These are phyloP conservation scores for Neurospora sp. DNA, from an alignment of 495 filamentous ascomycete species.

Conservation along the genomic window DNA sequence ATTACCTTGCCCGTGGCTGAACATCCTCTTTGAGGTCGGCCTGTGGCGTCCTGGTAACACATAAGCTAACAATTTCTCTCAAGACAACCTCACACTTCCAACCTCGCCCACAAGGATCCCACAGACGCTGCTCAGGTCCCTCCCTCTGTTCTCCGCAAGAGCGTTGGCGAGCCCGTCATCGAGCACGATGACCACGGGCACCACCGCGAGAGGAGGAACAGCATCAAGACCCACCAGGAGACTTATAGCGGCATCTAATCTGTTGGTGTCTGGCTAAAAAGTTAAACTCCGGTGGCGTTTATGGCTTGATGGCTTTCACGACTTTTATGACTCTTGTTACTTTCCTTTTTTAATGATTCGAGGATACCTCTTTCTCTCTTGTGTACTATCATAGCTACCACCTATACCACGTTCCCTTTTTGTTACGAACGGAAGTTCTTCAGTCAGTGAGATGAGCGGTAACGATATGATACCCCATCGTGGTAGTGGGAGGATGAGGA, in stretches of 20 bases:
- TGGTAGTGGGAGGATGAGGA: not conserved
- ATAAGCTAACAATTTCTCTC: not conserved
- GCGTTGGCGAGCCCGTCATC: slow-evolving; percentile 28
- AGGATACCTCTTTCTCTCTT: not conserved
- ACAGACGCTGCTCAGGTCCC: slow-evolving; percentile 40
- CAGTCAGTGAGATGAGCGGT: not conserved
- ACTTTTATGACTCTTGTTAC: not conserved
- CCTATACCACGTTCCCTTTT: not conserved
- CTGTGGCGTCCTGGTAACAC: not conserved
- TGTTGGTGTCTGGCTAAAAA: not conserved
- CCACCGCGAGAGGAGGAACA: slow-evolving; percentile 28
- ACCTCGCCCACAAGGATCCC: slow-evolving; percentile 21
- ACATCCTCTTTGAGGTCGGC: not conserved
- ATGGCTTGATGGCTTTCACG: not conserved
- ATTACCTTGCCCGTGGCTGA: not conserved
- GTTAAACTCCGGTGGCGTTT: not conserved
- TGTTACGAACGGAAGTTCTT: not conserved
- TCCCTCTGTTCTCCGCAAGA: slow-evolving; percentile 30
- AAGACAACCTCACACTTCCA: not conserved
- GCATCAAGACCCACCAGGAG: slow-evolving; percentile 30
- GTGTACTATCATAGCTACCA: not conserved
- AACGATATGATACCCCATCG: not conserved
- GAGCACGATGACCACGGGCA: slow-evolving; percentile 28
- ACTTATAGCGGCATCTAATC: slow-evolving; percentile 26
- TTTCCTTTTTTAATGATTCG: not conserved